These are phyloP conservation scores for Phialophora macrospora DNA, from an alignment of 2,329 filamentous ascomycete genomes.

Conservation along the genomic window DNA sequence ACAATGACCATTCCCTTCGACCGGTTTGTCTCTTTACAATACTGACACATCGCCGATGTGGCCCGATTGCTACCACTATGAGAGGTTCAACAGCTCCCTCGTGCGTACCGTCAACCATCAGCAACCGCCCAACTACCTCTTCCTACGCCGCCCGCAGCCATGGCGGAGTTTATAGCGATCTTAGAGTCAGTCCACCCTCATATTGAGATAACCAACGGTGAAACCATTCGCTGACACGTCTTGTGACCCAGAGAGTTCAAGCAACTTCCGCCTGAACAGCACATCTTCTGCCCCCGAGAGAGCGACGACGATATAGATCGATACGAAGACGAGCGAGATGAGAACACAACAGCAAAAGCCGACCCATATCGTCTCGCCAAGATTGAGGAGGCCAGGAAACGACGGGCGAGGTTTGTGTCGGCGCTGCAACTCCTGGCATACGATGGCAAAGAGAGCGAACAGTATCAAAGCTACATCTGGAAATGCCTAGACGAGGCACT, in stretches of 20 bases:
- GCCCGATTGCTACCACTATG: slow-evolving; percentile 19
- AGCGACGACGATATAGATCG: slow-evolving; percentile 66
- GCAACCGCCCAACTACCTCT: not conserved
- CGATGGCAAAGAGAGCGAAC: slow-evolving; percentile 63
- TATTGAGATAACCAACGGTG: not conserved
- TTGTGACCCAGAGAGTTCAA: slow-evolving; percentile 45
- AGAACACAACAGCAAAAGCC: slow-evolving; percentile 50
- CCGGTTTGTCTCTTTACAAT: not conserved
- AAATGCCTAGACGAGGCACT: slow-evolving; percentile 63
- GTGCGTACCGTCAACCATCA: slow-evolving; percentile 3
- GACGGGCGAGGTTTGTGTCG: slow-evolving; percentile 68
- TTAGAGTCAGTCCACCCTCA: slow-evolving; percentile 45
- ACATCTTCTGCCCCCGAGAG: slow-evolving; percentile 71
- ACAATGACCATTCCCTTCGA: not conserved
- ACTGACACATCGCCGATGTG: not conserved
- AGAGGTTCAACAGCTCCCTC: slow-evolving; percentile 20
- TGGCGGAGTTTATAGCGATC: slow-evolving; percentile 50
- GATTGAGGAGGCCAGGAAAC: slow-evolving; percentile 60
- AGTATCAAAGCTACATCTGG: slow-evolving; percentile 65
- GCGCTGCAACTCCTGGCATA: slow-evolving; percentile 73
- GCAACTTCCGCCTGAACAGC: slow-evolving; percentile 54
- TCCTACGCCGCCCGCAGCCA: slow-evolving; percentile 23
- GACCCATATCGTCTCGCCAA: slow-evolving; percentile 45
- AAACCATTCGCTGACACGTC: not conserved
- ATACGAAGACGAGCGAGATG: slow-evolving; percentile 61